These are phyloP conservation scores for Lomentospora prolificans DNA, from an alignment of 2,329 filamentous ascomycete genomes.

Conservation along the genomic window DNA sequence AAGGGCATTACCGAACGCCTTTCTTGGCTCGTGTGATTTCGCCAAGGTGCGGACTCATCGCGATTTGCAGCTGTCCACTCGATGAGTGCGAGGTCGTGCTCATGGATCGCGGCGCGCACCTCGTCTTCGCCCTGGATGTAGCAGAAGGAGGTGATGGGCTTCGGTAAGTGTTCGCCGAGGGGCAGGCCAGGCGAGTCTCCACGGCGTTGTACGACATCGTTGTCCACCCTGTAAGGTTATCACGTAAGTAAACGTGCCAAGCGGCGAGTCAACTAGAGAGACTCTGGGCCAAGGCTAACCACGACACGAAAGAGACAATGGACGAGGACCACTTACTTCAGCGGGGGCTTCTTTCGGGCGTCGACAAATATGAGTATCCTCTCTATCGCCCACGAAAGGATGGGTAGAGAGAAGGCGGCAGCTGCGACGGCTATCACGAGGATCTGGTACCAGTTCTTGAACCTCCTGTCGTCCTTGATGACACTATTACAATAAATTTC, in stretches of 20 bases:
- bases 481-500: conserved; percentile 22
- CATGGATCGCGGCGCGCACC: conserved; percentile 3
- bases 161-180: conserved; percentile 1
- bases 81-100: conserved; percentile 4
- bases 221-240: background rate
- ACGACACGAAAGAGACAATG: background rate
- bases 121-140: conserved; percentile 1
- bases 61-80: conserved; percentile 7
- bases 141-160: conserved; percentile 8
- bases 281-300: background rate
- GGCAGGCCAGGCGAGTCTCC: conserved; percentile 2
- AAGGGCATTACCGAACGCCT: conserved; percentile 7
- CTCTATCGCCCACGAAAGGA: conserved; percentile 11
- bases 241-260: conserved; percentile 2
- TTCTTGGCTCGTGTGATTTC: conserved; percentile 3
- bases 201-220: background rate
- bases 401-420: conserved; percentile 15
- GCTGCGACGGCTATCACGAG: conserved; percentile 18
- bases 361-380: background rate
- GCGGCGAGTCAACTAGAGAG: background rate
- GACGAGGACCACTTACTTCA: background rate
- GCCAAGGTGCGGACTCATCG: conserved; percentile 5
- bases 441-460: conserved; percentile 18
- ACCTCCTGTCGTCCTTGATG: conserved; percentile 14
- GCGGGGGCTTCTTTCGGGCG: background rate